phyloP scores from a whole-genome alignment of 345 rosid species.

The Aquilaria yunnanensis region DNA sequence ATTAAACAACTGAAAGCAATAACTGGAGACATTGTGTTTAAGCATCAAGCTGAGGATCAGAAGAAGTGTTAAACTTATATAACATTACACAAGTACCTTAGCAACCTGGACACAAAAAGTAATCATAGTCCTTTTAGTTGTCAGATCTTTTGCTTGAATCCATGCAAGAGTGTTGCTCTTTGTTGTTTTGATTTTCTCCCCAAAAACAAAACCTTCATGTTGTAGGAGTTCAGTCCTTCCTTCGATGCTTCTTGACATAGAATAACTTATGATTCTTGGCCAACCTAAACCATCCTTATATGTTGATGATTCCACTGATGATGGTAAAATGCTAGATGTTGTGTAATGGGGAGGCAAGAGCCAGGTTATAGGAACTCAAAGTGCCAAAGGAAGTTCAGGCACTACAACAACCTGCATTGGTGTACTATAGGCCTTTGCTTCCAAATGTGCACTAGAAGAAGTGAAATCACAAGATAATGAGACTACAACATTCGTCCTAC shows the following conservation, averaged over 20 bases:
- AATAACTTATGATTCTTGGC: slow-evolving; percentile 57
- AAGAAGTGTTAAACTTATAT: not conserved
- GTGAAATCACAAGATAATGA: slow-evolving; percentile 77
- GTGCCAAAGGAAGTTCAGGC: slow-evolving; percentile 83
- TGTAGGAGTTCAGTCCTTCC: slow-evolving; percentile 40
- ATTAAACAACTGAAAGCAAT: too few relatives aligned
- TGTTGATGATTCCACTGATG: slow-evolving; percentile 38
- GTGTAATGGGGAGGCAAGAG: slow-evolving; percentile 78
- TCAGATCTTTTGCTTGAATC: slow-evolving; percentile 81
- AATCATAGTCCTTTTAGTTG: slow-evolving; percentile 68
- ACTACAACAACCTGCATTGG: slow-evolving; percentile 54
- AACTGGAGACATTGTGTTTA: too few relatives aligned
- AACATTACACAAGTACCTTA: slow-evolving; percentile 46
- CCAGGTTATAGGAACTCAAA: slow-evolving; percentile 84
- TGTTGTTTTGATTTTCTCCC: slow-evolving; percentile 63
- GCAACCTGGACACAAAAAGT: slow-evolving; percentile 88
- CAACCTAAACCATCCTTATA: slow-evolving; percentile 49
- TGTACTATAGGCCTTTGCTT: slow-evolving; percentile 62
- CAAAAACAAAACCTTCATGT: slow-evolving; percentile 48
- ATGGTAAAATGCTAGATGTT: slow-evolving; percentile 65
- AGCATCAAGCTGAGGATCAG: too few relatives aligned
- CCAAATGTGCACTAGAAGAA: slow-evolving; percentile 51
- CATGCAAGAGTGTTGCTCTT: slow-evolving; percentile 70
- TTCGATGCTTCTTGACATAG: slow-evolving; percentile 49
- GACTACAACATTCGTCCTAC: slow-evolving; percentile 56